phyloP scores from a whole-genome alignment of 2,329 filamentous ascomycete species.

The Neofusicoccum ribis region DNA sequence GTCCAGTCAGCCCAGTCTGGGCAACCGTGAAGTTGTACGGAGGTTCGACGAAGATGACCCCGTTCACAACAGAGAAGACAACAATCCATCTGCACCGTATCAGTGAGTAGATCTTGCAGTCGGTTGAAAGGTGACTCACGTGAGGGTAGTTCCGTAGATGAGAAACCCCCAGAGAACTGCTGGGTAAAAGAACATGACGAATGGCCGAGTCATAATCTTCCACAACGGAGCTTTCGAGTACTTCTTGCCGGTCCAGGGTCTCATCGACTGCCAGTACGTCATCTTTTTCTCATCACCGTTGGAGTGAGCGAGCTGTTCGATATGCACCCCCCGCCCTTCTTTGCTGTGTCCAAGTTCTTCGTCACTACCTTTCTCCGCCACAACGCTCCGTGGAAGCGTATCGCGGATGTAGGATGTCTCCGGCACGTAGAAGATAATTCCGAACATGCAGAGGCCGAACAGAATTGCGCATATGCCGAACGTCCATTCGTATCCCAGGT shows the following conservation, averaged over 20 bases:
- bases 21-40: constrained; percentile 51
- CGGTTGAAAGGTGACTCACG: not conserved
- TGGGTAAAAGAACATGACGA: constrained; percentile 40
- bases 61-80: constrained; percentile 51
- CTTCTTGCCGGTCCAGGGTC: constrained; percentile 31
- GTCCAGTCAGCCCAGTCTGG: constrained; percentile 52
- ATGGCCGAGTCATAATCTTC: constrained; percentile 38
- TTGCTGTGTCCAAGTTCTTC: constrained; percentile 24
- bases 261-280: constrained; percentile 30
- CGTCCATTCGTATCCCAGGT: constrained; percentile 44
- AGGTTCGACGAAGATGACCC: constrained; percentile 37
- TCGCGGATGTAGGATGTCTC: constrained; percentile 31
- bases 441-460: constrained; percentile 33
- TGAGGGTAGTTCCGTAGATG: constrained; percentile 45
- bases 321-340: not conserved
- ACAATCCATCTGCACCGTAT: constrained; percentile 33
- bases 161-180: constrained; percentile 41
- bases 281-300: constrained; percentile 23
- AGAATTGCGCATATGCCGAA: constrained; percentile 44
- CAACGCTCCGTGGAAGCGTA: constrained; percentile 5
- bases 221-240: constrained; percentile 35
- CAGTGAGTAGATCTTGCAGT: constrained; percentile 20
- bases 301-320: not conserved
- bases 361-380: constrained; percentile 23
- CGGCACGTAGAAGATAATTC: constrained; percentile 32